Evolutionary conservation across 2,329 filamentous ascomycete species (phyloP).

Genomic region (Aspergillus luchuensis): DNA sequence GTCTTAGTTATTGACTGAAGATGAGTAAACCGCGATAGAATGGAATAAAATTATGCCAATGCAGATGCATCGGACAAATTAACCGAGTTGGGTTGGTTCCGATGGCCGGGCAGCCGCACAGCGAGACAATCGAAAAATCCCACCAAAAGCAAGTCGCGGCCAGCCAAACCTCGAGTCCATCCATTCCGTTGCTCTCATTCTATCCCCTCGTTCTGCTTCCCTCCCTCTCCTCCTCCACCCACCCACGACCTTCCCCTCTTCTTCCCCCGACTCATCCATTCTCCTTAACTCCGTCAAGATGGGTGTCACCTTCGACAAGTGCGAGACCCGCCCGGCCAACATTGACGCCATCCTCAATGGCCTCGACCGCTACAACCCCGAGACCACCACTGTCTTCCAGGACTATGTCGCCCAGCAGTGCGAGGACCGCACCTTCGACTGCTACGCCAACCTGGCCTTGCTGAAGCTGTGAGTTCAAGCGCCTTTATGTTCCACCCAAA

Average conservation of each 20-base stretch:
- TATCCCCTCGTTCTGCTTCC: conserved; percentile 3
- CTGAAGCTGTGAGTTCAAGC: conserved; percentile 78
- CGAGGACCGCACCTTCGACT: conserved; percentile 90
- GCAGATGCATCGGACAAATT: conserved; percentile 21
- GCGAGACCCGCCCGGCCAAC: conserved; percentile 86
- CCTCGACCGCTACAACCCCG: conserved; percentile 97
- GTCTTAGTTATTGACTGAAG: background rate
- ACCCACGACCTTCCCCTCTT: background rate
- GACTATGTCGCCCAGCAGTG: conserved; percentile 93
- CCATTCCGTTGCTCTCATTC: conserved; percentile 12
- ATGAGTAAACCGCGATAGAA: background rate
- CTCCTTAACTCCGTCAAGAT: conserved; percentile 24
- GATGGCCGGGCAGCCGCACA: conserved; percentile 23
- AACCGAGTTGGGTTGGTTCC: conserved; percentile 10
- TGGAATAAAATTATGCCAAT: background rate
- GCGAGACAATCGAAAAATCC: conserved; percentile 30
- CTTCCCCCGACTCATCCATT: background rate
- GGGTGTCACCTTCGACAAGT: conserved; percentile 71
- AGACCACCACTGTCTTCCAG: conserved; percentile 91
- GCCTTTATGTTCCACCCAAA: background rate
- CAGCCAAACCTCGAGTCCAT: conserved; percentile 11
- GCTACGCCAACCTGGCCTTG: conserved; percentile 93
- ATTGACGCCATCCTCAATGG: conserved; percentile 94
- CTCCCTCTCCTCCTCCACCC: conserved; percentile 2
- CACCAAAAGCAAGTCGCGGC: conserved; percentile 23